Base-by-base conservation (phyloP, 1,284 basidiomycete genomes). In the Exobasidium cylindrosporum region DNA sequence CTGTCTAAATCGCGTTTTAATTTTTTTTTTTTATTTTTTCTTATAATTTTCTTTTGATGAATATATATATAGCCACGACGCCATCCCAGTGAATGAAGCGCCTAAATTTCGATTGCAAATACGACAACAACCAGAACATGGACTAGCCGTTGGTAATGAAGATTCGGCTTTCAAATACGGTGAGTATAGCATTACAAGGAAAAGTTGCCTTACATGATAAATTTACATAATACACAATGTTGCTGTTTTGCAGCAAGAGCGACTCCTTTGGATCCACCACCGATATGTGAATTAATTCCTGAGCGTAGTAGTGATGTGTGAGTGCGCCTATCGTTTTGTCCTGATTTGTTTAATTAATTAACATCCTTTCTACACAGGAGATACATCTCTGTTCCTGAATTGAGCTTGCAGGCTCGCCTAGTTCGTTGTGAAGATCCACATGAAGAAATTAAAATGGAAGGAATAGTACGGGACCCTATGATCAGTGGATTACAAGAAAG, bases 211-310 rank as follows among this genome's bases (percentile, higher is more conserved):
- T n/a, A n/a, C n/a, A n/a, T n/a, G n/a, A n/a, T n/a, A n/a, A n/a
- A n/a, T n/a, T n/a, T n/a, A n/a, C n/a, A n/a, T n/a, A n/a, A n/a
- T n/a, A n/a, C n/a, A n/a, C n/a, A n/a, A n/a, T n/a, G n/a, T n/a
- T n/a, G n/a, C n/a, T n/a, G 14, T 50, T 21, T 50, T 50, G 7
- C 56, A 57, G 58, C 58, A n/a, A 45, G 58, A 11, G 13, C 35
- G 17, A 57, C 23, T 29, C 60, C 60, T 1, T 23, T 62, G 4
- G 60, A 62, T 44, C 60, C 60, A 7, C 60, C 60, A 17, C 58
- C 47, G 24, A 30, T 62, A 7, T 62, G 60, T 30, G 35, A 62
- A 45, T 43, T 62, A 11, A 23, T 62, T 24, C 29, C 50, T 44
- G 3, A 56, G 26, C 32, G 28, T 13, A 47, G 3, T 5, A 47